Conservation (phyloP, 192 early-diverging fungal genomes). For the Coemansia biformis region DNA sequence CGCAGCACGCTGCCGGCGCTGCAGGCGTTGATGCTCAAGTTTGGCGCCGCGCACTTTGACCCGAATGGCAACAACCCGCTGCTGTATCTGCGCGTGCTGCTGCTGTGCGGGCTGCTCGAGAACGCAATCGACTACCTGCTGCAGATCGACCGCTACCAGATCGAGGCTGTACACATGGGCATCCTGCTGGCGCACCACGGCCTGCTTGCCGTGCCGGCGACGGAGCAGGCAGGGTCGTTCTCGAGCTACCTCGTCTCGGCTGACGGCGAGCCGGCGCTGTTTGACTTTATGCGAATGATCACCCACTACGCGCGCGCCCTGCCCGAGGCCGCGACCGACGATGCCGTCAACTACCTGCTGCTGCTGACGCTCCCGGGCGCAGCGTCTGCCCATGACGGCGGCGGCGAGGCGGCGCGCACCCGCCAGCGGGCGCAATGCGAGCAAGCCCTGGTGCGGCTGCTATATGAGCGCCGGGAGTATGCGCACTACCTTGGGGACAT, state of each 20-base stretch:
- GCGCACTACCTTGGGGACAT: slow-evolving; percentile 55
- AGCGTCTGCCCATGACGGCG: not conserved
- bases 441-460: slow-evolving; percentile 39
- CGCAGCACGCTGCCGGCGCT: slow-evolving; percentile 56
- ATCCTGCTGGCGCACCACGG: slow-evolving; percentile 76
- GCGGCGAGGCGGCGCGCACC: slow-evolving; percentile 1
- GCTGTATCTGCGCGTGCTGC: slow-evolving; percentile 75
- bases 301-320: slow-evolving; percentile 38
- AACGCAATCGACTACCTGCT: slow-evolving; percentile 70
- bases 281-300: slow-evolving; percentile 35
- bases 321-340: slow-evolving; percentile 21
- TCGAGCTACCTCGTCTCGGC: slow-evolving; percentile 20
- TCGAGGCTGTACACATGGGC: slow-evolving; percentile 91
- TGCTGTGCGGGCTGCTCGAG: slow-evolving; percentile 90
- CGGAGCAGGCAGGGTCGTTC: slow-evolving; percentile 36
- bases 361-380: slow-evolving; percentile 26
- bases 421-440: slow-evolving; percentile 20
- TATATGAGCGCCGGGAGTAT: slow-evolving; percentile 60
- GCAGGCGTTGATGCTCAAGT: slow-evolving; percentile 59
- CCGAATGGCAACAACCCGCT: slow-evolving; percentile 62
- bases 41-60: slow-evolving; percentile 68
- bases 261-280: slow-evolving; percentile 1
- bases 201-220: slow-evolving; percentile 63
- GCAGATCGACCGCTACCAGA: slow-evolving; percentile 53
- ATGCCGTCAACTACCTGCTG: slow-evolving; percentile 36